These are phyloP conservation scores for Stagonosporopsis vannaccii DNA, from an alignment of 2,329 filamentous ascomycete genomes.

Conservation along the genomic window DNA sequence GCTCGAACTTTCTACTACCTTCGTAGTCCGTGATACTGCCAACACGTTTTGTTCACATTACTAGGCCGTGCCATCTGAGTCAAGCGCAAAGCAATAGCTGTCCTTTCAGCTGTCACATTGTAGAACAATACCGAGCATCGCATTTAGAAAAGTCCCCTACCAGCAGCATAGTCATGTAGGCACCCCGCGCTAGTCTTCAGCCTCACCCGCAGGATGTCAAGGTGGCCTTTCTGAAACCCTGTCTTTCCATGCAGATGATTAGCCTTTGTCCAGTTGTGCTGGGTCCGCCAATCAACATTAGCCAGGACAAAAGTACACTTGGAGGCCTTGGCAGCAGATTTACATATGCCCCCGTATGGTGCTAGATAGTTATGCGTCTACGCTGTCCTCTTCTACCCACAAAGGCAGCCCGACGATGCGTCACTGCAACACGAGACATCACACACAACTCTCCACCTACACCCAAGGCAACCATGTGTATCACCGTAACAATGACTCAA, in stretches of 20 bases:
- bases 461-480: background rate
- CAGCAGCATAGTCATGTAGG: background rate
- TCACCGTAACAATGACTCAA: background rate
- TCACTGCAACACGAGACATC: background rate
- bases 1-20: constrained; percentile 29
- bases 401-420: background rate
- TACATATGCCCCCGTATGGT: background rate
- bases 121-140: background rate
- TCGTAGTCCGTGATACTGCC: constrained; percentile 13
- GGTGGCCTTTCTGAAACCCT: constrained; percentile 15
- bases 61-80: background rate
- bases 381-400: background rate
- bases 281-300: constrained; percentile 7
- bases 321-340: background rate
- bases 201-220: constrained; percentile 19
- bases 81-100: background rate
- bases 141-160: constrained; percentile 4
- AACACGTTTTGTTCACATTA: constrained; percentile 17
- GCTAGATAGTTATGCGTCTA: background rate
- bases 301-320: background rate
- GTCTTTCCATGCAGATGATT: constrained; percentile 4
- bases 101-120: constrained; percentile 3
- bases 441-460: background rate
- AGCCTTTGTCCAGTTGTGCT: constrained; percentile 1
- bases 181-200: constrained; percentile 13